These are phyloP conservation scores for Silene conica DNA, from an alignment of 148 eudicot species.

Conservation along the genomic window DNA sequence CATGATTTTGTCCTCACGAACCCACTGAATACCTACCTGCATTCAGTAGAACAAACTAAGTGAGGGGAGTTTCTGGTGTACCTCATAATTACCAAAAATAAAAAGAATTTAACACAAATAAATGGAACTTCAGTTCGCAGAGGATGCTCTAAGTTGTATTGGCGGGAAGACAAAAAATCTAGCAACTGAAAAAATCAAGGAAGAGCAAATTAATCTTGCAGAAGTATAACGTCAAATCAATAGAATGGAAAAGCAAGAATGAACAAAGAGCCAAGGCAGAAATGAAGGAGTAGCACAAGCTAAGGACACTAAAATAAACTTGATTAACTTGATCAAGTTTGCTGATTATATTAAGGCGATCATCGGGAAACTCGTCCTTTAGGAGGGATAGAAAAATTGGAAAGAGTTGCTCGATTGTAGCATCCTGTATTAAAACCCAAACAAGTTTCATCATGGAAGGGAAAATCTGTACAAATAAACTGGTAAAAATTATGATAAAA, in stretches of 20 bases:
- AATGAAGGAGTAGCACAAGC: conserved; percentile 8
- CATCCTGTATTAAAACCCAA: conserved; percentile 61
- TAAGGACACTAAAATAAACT: conserved; percentile 38
- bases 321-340: conserved; percentile 99
- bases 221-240: neutral
- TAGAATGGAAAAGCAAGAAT: neutral
- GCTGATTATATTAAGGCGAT: conserved; percentile 94
- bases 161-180: too few species aligned
- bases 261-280: neutral
- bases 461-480: neutral
- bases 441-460: neutral
- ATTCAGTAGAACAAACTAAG: too few species aligned
- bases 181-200: too few species aligned
- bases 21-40: too few species aligned
- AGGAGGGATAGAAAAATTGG: conserved; percentile 93
- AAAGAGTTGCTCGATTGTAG: conserved; percentile 96
- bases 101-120: too few species aligned
- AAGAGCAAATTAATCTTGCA: too few species aligned
- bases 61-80: too few species aligned
- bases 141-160: too few species aligned
- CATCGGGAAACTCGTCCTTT: conserved; percentile 98
- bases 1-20: too few species aligned
- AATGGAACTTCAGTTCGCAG: too few species aligned
- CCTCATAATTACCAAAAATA: too few species aligned
- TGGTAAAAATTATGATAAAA: neutral